Percentiles rank a stretch among this genome's conserved stretches.
Evolutionary conservation across 768 basidiomycete species (phyloP).

Genomic region (Podaxis sp.): DNA sequence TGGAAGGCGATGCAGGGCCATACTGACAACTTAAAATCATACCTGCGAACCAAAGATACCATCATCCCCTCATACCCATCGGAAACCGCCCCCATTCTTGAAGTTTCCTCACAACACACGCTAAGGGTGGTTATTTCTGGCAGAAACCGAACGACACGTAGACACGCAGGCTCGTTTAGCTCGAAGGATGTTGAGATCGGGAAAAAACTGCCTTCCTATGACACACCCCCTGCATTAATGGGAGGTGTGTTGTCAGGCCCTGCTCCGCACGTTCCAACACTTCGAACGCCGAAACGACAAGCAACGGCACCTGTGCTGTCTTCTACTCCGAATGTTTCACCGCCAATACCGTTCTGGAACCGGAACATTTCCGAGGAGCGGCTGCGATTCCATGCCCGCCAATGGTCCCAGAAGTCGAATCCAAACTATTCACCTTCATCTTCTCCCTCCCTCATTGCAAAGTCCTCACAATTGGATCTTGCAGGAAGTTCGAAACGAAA

Average conservation of each 20-base stretch:
- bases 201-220: constrained; percentile 70
- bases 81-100: constrained; percentile 18
- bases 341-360: not conserved
- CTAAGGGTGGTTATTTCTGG: constrained; percentile 13
- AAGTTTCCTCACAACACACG: constrained; percentile 19
- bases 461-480: constrained; percentile 41
- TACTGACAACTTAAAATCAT: constrained; percentile 64
- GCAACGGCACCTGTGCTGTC: constrained; percentile 34
- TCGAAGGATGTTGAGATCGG: constrained; percentile 89
- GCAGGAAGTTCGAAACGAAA: constrained; percentile 56
- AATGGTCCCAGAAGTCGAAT: constrained; percentile 40
- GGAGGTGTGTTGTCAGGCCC: constrained; percentile 35
- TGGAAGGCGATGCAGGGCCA: constrained; percentile 81
- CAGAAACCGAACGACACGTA: constrained; percentile 57
- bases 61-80: constrained; percentile 19
- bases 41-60: constrained; percentile 41
- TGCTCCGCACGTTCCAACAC: constrained; percentile 34
- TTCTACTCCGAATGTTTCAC: constrained; percentile 13
- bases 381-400: constrained; percentile 31
- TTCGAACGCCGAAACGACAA: constrained; percentile 52
- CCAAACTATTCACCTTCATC: constrained; percentile 32
- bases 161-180: constrained; percentile 96
- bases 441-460: constrained; percentile 37
- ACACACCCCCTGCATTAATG: constrained; percentile 36
- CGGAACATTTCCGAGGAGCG: constrained; percentile 9